A percentile compares a stretch with the other conserved stretches of the same genome.
Conservation (phyloP, 768 basidiomycete species). For the Vararia minispora region DNA sequence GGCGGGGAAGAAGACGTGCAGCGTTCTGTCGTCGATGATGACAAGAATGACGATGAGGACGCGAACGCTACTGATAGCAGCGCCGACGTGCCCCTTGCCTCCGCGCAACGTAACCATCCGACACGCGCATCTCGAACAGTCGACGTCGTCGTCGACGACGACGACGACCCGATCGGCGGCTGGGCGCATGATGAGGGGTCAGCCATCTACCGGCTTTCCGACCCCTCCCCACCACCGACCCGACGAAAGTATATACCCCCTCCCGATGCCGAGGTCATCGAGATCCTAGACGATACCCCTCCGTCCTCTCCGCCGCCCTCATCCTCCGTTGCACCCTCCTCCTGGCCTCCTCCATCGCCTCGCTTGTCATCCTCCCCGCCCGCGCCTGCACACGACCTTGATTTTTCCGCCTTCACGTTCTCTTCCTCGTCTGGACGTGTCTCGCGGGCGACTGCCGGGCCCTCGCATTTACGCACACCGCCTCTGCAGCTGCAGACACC, state of each 20-base stretch:
- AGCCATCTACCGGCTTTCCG: slow-evolving; percentile 22
- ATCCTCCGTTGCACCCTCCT: not conserved
- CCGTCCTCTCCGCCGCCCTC: slow-evolving; percentile 11
- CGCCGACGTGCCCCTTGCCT: slow-evolving; percentile 1
- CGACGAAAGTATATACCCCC: not conserved
- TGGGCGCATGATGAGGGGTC: slow-evolving; percentile 34
- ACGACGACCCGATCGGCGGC: slow-evolving; percentile 36
- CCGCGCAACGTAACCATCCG: not conserved
- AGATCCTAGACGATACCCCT: slow-evolving; percentile 24
- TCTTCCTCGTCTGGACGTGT: not conserved
- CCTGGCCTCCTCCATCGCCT: slow-evolving; percentile 7
- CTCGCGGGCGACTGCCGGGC: no score
- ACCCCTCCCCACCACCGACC: not conserved
- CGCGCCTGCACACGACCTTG: not conserved
- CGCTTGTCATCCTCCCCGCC: no score
- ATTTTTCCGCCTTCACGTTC: not conserved
- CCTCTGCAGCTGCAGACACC: slow-evolving; percentile 9
- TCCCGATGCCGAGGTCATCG: slow-evolving; percentile 15
- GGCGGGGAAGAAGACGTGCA: slow-evolving; percentile 12
- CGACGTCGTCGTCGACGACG: slow-evolving; percentile 4
- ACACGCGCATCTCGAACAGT: not conserved
- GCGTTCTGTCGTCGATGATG: slow-evolving; percentile 12
- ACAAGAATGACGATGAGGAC: slow-evolving; percentile 1
- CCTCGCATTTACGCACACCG: no score
- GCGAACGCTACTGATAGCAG: not conserved